These are phyloP conservation scores for Mycosarcoma mackinlayi DNA, from an alignment of 1,284 basidiomycete genomes.

Conservation along the genomic window DNA sequence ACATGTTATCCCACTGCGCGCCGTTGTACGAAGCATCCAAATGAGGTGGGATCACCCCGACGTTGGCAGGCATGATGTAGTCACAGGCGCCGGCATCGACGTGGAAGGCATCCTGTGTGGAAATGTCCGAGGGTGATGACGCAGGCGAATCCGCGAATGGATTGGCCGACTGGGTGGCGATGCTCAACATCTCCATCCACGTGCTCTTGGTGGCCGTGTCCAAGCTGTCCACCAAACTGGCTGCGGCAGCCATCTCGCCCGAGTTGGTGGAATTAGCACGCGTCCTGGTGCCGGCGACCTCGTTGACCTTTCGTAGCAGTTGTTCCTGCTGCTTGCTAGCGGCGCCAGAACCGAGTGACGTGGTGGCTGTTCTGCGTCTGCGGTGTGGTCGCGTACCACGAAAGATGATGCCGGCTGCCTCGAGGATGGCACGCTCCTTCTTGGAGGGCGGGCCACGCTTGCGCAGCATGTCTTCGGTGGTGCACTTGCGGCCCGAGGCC, in stretches of 20 bases:
- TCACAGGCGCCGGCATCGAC: slow-evolving; percentile 46
- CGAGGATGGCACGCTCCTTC: slow-evolving; percentile 46
- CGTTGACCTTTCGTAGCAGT: slow-evolving; percentile 33
- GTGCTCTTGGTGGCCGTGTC: slow-evolving; percentile 21
- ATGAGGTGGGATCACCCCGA: background rate
- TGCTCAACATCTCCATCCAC: slow-evolving; percentile 50
- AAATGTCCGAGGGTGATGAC: slow-evolving; percentile 31
- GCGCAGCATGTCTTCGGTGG: slow-evolving; percentile 52
- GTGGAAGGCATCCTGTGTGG: slow-evolving; percentile 29
- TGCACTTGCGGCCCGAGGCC: slow-evolving; percentile 37
- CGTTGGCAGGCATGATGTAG: slow-evolving; percentile 14
- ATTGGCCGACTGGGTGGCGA: slow-evolving; percentile 31
- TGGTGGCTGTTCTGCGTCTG: slow-evolving; percentile 42
- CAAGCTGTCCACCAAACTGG: slow-evolving; percentile 5
- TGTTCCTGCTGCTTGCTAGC: slow-evolving; percentile 43
- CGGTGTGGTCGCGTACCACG: slow-evolving; percentile 45
- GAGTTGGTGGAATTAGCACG: slow-evolving; percentile 40
- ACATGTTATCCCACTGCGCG: slow-evolving; percentile 29
- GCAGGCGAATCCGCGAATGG: slow-evolving; percentile 42
- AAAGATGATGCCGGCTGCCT: slow-evolving; percentile 51
- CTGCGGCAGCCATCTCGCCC: slow-evolving; percentile 2
- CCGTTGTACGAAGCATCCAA: slow-evolving; percentile 2
- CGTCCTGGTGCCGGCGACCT: slow-evolving; percentile 24
- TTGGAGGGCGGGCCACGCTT: slow-evolving; percentile 54
- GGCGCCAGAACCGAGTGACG: slow-evolving; percentile 36